Evolutionary conservation across 1,284 basidiomycete species (phyloP).

Genomic region (Apiotrichum montevideense): DNA sequence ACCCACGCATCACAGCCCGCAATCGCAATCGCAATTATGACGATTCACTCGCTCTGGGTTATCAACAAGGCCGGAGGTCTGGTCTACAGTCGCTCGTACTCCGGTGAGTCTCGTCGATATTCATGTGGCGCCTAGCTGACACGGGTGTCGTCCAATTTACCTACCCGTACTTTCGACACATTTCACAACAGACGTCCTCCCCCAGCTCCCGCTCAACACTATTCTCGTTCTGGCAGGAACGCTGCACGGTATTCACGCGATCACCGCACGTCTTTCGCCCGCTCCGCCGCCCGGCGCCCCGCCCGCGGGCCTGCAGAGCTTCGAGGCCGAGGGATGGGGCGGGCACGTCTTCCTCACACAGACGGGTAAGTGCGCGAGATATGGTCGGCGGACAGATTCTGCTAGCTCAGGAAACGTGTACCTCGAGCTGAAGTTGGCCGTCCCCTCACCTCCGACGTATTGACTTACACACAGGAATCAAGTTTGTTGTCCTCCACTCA

Average conservation of each 20-base stretch:
- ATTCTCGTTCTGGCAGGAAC: slow-evolving; percentile 95
- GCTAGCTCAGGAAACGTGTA: too few relatives aligned
- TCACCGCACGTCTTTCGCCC: slow-evolving; percentile 86
- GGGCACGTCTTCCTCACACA: slow-evolving; percentile 62
- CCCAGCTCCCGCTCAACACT: slow-evolving; percentile 87
- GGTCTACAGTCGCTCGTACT: slow-evolving; percentile 86
- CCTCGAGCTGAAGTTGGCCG: too few relatives aligned
- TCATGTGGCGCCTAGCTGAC: too few relatives aligned
- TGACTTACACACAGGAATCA: slow-evolving; percentile 63
- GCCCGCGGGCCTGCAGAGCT: slow-evolving; percentile 73
- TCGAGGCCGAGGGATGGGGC: slow-evolving; percentile 74
- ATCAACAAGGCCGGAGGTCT: slow-evolving; percentile 99
- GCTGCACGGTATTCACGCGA: slow-evolving; percentile 95
- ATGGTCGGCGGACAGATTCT: background rate
- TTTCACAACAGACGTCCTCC: slow-evolving; percentile 65
- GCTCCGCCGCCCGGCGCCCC: slow-evolving; percentile 74
- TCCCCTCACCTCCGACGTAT: too few relatives aligned
- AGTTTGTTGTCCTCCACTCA: slow-evolving; percentile 84
- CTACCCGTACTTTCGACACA: too few relatives aligned
- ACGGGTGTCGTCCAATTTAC: too few relatives aligned
- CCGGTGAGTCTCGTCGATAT: slow-evolving; percentile 54
- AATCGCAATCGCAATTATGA: slow-evolving; percentile 18
- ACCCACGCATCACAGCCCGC: too few relatives aligned
- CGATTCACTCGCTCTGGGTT: slow-evolving; percentile 55
- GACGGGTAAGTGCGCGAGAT: slow-evolving; percentile 63